A percentile compares a stretch with the other conserved stretches of the same genome.
Evolutionary conservation across 192 early-diverging fungal species (phyloP).

Genomic region (Coemansia sp.): DNA sequence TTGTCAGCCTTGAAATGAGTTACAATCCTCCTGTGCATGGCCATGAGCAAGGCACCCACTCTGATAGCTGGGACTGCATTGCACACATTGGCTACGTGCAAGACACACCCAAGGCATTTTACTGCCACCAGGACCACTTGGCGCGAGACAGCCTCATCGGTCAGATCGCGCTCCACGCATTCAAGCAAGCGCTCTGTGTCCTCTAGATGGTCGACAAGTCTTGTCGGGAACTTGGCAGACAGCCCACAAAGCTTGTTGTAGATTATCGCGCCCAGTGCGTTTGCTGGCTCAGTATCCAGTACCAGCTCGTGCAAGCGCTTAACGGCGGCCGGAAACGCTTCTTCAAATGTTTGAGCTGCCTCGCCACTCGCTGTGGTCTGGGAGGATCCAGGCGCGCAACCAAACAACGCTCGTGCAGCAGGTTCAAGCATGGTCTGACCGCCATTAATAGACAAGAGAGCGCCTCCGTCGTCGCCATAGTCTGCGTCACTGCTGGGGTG

Average conservation of each 20-base stretch:
- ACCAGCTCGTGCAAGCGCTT: background rate
- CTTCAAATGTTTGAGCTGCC: slow-evolving; percentile 4
- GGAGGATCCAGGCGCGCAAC: background rate
- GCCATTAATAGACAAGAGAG: background rate
- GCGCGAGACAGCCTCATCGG: background rate
- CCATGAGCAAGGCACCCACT: slow-evolving; percentile 2
- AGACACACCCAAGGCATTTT: slow-evolving; percentile 30
- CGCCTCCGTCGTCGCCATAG: background rate
- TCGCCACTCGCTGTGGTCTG: background rate
- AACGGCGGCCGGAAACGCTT: slow-evolving; percentile 6
- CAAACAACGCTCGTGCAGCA: slow-evolving; percentile 6
- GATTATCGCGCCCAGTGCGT: background rate
- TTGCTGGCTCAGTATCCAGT: background rate
- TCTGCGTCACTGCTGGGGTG: slow-evolving; percentile 11
- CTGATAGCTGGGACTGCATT: background rate
- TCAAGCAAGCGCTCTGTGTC: slow-evolving; percentile 8
- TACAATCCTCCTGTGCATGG: background rate
- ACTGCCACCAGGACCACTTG: slow-evolving; percentile 17
- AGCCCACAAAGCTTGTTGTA: slow-evolving; percentile 28
- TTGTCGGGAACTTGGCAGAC: slow-evolving; percentile 4
- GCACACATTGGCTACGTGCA: slow-evolving; percentile 19
- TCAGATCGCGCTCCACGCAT: slow-evolving; percentile 24
- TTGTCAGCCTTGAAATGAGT: slow-evolving; percentile 19
- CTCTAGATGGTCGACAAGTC: background rate
- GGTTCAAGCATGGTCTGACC: background rate